Evolutionary conservation across 1,139 yeast species (phyloP).

Genomic region (Yamadazyma sp.): DNA sequence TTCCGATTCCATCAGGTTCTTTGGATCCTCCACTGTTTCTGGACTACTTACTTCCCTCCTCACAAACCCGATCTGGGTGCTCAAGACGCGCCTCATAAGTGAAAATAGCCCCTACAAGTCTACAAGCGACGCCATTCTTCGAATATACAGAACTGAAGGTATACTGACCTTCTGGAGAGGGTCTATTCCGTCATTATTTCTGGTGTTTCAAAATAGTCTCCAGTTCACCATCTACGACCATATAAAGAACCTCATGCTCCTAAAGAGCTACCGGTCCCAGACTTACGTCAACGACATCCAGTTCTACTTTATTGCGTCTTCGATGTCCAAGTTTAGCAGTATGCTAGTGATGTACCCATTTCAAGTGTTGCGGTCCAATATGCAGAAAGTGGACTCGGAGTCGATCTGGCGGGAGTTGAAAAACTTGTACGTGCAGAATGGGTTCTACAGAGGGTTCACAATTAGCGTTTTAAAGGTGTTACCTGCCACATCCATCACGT

Average conservation of each 20-base stretch:
- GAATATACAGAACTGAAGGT: constrained; percentile 64
- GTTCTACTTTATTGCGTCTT: constrained; percentile 65
- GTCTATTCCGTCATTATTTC: constrained; percentile 73
- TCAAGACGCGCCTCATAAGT: constrained; percentile 83
- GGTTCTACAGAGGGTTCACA: constrained; percentile 80
- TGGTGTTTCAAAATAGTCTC: constrained; percentile 84
- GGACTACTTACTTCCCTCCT: constrained; percentile 73
- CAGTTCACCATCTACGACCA: constrained; percentile 87
- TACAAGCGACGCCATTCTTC: constrained; percentile 51
- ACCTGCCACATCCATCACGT: constrained; percentile 76
- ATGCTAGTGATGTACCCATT: constrained; percentile 76
- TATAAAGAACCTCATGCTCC: constrained; percentile 38
- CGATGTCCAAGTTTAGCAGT: constrained; percentile 67
- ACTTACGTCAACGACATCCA: constrained; percentile 33
- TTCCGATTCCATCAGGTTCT: constrained; percentile 30
- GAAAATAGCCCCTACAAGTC: constrained; percentile 61
- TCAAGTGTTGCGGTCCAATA: constrained; percentile 75
- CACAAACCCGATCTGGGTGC: constrained; percentile 92
- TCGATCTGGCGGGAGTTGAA: constrained; percentile 10
- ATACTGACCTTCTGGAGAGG: constrained; percentile 78
- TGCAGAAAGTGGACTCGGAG: constrained; percentile 50
- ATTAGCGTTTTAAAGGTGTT: constrained; percentile 63
- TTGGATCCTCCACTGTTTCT: constrained; percentile 48
- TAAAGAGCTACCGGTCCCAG: constrained; percentile 10
- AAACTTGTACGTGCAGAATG: constrained; percentile 41